Percentiles rank a stretch among this genome's conserved stretches.
Evolutionary conservation across 257 asterid genomes (phyloP).

Genomic region (Jacaranda mimosifolia): DNA sequence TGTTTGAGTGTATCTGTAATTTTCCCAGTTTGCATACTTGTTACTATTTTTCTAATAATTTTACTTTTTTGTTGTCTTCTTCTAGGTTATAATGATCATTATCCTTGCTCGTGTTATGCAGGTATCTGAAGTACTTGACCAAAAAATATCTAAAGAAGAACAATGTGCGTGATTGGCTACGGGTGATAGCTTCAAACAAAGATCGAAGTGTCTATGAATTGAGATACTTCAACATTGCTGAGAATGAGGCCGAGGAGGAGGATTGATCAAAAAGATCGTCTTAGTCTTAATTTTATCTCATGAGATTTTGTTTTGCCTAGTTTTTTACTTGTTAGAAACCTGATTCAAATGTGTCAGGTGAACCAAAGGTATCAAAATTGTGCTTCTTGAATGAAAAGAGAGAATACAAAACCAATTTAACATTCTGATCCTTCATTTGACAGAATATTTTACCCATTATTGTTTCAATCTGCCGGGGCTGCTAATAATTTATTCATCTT

Average conservation of each 20-base stretch:
- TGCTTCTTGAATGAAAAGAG: slow-evolving; percentile 13
- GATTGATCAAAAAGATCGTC: slow-evolving; percentile 32
- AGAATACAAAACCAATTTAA: too few species aligned
- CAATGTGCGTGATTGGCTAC: slow-evolving; percentile 61
- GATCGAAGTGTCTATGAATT: slow-evolving; percentile 49
- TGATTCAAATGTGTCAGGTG: neutral
- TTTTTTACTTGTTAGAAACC: neutral
- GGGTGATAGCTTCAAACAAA: slow-evolving; percentile 52
- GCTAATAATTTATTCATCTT: too few species aligned
- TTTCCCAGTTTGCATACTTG: too few species aligned
- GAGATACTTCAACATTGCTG: slow-evolving; percentile 57
- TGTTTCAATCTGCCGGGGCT: too few species aligned
- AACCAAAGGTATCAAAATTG: slow-evolving; percentile 1
- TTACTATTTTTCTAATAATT: neutral
- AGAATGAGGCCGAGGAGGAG: slow-evolving; percentile 55
- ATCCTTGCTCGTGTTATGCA: slow-evolving; percentile 25
- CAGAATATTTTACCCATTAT: too few species aligned
- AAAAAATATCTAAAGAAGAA: slow-evolving; percentile 60
- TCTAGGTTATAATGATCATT: neutral
- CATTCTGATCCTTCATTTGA: too few species aligned
- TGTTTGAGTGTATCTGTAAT: too few species aligned
- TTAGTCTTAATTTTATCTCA: neutral
- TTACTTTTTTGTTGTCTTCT: neutral
- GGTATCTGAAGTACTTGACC: slow-evolving; percentile 57
- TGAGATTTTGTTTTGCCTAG: slow-evolving; percentile 14